Conservation (phyloP, 495 filamentous ascomycete genomes). For the Ascobolus immersus region DNA sequence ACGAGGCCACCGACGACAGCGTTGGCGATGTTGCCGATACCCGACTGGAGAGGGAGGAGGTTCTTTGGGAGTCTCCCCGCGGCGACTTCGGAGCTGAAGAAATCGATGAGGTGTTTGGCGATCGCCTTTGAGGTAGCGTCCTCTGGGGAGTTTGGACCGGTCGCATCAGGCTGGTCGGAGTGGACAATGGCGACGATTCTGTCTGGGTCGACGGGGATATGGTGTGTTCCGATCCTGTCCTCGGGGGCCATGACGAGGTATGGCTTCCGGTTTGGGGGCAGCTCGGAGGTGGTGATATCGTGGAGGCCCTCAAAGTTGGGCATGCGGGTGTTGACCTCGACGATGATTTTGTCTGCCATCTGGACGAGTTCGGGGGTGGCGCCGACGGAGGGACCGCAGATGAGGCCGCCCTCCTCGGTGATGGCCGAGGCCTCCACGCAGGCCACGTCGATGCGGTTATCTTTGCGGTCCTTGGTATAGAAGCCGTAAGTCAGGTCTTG, state of each 20-base stretch:
- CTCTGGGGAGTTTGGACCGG: constrained; percentile 46
- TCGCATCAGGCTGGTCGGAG: constrained; percentile 63
- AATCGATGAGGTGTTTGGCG: constrained; percentile 61
- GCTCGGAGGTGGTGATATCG: constrained; percentile 69
- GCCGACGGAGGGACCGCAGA: constrained; percentile 68
- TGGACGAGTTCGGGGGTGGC: constrained; percentile 69
- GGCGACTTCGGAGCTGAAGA: constrained; percentile 28
- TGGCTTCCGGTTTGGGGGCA: constrained; percentile 58
- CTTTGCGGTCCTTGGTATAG: constrained; percentile 52
- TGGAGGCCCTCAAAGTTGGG: constrained; percentile 74
- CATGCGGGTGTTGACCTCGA: constrained; percentile 73
- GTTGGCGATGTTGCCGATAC: constrained; percentile 88
- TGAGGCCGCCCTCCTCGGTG: constrained; percentile 77
- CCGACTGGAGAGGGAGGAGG: constrained; percentile 63
- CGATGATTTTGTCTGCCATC: constrained; percentile 78
- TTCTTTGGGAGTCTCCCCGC: constrained; percentile 57
- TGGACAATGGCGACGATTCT: constrained; percentile 71
- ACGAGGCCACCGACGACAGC: constrained; percentile 68
- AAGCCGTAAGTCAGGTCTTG: constrained; percentile 66
- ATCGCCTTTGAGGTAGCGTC: constrained; percentile 49
- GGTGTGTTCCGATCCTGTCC: constrained; percentile 60
- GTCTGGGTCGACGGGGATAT: constrained; percentile 74
- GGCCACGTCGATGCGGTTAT: constrained; percentile 52
- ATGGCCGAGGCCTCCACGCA: constrained; percentile 75
- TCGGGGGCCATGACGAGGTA: constrained; percentile 55